Base-by-base conservation (phyloP, 768 basidiomycete species). In the Termitomyces sp. region DNA sequence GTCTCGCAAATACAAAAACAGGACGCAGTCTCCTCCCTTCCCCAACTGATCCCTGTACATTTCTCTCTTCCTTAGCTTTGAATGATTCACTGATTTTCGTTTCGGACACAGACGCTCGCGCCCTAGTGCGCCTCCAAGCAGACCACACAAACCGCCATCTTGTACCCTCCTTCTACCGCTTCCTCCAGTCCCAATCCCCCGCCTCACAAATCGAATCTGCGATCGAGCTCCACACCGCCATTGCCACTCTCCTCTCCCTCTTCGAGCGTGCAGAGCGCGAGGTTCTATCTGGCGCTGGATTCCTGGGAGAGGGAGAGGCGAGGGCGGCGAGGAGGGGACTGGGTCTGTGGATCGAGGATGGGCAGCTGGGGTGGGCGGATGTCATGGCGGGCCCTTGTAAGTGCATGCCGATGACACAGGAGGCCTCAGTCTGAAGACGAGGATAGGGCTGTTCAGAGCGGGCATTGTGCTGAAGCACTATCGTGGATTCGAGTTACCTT, bases 81-180 rank as follows among this genome's bases (percentile, higher is more conserved):
- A 34, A 34, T 34, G n/a, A 8, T 4, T 18, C n/a, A 12, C 26
- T 37, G 55, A 47, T 31, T 33, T 6, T 29, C 3, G 6, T 29
- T 29, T 29, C 54, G 15, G 18, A 9, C 53, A 20, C 60, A 90
- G 88, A 90, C 68, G 83, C 86, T 0, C 78, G 86, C 0, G 86
- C 83, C 4, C 76, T 89, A 20, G 77, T 85, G 15, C 82, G 86
- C 15, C 80, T 90, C 16, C 85, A 89, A 67, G 74, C 79, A 12
- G 88, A 90, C 69, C 82, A 86, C 63, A 75, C 87, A 68, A 85
- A 80, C 56, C 84, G 88, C 4, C 66, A 71, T 8, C 66, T 90
- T 41, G 77, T 91, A 3, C 88, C 89, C 7, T 77, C 85, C 0
- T 91, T 90, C 69, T 90, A 90, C 64, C 82, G 87, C 29, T 89